Percentiles rank a stretch among this genome's conserved stretches.
These are phyloP conservation scores for Pythium sukuiense DNA, from an alignment of 352 stramenopile species.

Conservation along the genomic window DNA sequence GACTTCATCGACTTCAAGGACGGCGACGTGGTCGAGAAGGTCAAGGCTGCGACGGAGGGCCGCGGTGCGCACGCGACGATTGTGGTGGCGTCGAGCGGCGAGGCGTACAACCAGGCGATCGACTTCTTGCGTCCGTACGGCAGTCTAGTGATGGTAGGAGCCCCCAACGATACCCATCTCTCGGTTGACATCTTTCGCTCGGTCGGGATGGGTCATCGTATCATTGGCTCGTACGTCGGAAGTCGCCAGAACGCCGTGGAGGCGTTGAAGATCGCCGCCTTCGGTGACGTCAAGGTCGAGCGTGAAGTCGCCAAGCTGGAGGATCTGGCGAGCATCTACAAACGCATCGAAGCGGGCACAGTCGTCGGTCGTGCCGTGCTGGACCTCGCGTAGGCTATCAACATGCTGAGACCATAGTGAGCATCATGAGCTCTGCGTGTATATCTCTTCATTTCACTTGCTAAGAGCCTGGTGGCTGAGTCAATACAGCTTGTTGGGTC, in stretches of 20 bases:
- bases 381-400: constrained; percentile 34
- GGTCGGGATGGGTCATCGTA: neutral
- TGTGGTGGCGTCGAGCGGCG: constrained; percentile 64
- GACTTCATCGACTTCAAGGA: constrained; percentile 75
- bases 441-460: neutral
- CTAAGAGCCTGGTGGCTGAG: neutral
- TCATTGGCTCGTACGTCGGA: constrained; percentile 31
- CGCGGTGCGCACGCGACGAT: constrained; percentile 67
- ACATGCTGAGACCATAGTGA: no score
- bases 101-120: constrained; percentile 54
- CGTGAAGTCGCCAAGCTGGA: constrained; percentile 37
- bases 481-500: neutral
- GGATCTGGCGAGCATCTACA: constrained; percentile 43
- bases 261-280: constrained; percentile 46
- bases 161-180: neutral
- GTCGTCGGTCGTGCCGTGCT: constrained; percentile 40
- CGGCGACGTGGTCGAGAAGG: constrained; percentile 43
- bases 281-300: constrained; percentile 43
- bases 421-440: neutral
- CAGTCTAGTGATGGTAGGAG: constrained; percentile 5
- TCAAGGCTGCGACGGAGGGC: constrained; percentile 42
- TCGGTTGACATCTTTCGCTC: neutral
- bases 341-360: constrained; percentile 38
- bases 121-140: constrained; percentile 66
- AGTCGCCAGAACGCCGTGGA: constrained; percentile 57